Evolutionary conservation across 179 eudicot species (phyloP).

Genomic region (Patellifolia procumbens): DNA sequence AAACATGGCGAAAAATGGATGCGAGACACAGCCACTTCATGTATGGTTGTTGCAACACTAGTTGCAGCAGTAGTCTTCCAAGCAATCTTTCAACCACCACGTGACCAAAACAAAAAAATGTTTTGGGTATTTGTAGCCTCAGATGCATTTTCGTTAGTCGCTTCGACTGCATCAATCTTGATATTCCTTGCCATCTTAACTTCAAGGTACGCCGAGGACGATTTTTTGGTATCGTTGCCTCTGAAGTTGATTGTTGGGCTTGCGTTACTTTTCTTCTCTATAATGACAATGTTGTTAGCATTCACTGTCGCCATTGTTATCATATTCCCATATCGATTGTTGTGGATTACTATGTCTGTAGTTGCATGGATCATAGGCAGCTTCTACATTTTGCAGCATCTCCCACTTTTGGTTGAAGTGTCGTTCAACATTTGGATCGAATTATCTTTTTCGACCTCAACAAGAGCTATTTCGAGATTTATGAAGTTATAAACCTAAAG

Average conservation of each 20-base stretch:
- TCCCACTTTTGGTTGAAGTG: constrained; percentile 13
- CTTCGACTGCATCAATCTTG: constrained; percentile 7
- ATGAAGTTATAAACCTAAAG: no score
- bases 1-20: constrained; percentile 25
- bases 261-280: constrained; percentile 14
- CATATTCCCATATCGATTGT: background rate
- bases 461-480: background rate
- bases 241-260: constrained; percentile 20
- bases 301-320: background rate
- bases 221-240: constrained; percentile 22
- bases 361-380: background rate
- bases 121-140: constrained; percentile 5
- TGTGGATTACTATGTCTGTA: background rate
- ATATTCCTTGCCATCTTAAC: constrained; percentile 23
- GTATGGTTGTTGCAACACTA: constrained; percentile 20
- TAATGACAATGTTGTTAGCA: constrained; percentile 20
- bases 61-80: constrained; percentile 13
- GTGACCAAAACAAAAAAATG: background rate
- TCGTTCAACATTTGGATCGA: constrained; percentile 5
- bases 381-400: background rate
- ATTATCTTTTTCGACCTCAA: background rate
- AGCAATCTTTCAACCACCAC: constrained; percentile 13
- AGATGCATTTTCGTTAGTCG: constrained; percentile 7
- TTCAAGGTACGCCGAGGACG: constrained; percentile 18
- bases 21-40: constrained; percentile 11